Evolutionary conservation across 768 basidiomycete species (phyloP).

Genomic region (Saitozyma podzolica): DNA sequence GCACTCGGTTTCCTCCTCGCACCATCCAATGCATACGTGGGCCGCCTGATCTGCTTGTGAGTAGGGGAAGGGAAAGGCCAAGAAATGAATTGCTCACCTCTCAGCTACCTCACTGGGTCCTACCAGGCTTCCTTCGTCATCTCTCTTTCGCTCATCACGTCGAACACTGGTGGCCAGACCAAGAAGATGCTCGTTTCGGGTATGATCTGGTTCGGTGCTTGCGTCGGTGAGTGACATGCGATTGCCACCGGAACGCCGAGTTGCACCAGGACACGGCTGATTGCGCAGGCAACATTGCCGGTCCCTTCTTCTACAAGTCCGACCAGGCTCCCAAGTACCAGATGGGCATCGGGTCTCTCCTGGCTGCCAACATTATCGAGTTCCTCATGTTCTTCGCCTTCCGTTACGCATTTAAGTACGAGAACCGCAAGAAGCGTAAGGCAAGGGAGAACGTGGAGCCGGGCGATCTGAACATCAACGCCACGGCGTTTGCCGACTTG

Average conservation of each 20-base stretch:
- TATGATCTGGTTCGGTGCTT: conserved; percentile 51
- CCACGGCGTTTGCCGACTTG: conserved; percentile 46
- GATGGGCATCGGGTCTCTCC: conserved; percentile 50
- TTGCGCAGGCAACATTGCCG: conserved; percentile 47
- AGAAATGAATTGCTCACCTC: too few species aligned
- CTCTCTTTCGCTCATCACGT: conserved; percentile 51
- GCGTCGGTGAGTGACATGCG: conserved; percentile 17
- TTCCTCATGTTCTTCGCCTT: conserved; percentile 40
- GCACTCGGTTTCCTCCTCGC: conserved; percentile 51
- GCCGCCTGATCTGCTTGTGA: conserved; percentile 1
- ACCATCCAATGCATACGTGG: conserved; percentile 37
- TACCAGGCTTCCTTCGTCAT: conserved; percentile 50
- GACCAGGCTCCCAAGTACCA: conserved; percentile 48
- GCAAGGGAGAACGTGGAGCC: conserved; percentile 6
- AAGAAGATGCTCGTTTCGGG: conserved; percentile 51
- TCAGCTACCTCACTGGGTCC: conserved; percentile 45
- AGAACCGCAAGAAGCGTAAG: conserved; percentile 46
- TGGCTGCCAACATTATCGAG: conserved; percentile 46
- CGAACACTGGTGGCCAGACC: conserved; percentile 55
- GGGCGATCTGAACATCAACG: conserved; percentile 19
- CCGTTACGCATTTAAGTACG: conserved; percentile 40
- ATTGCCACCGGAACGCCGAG: not conserved
- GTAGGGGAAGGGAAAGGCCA: too few species aligned
- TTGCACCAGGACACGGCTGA: too few species aligned
- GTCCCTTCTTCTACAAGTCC: conserved; percentile 33